Evolutionary conservation across 306 rosid species (phyloP).

Genomic region (Herpetospermum pedunculosum): DNA sequence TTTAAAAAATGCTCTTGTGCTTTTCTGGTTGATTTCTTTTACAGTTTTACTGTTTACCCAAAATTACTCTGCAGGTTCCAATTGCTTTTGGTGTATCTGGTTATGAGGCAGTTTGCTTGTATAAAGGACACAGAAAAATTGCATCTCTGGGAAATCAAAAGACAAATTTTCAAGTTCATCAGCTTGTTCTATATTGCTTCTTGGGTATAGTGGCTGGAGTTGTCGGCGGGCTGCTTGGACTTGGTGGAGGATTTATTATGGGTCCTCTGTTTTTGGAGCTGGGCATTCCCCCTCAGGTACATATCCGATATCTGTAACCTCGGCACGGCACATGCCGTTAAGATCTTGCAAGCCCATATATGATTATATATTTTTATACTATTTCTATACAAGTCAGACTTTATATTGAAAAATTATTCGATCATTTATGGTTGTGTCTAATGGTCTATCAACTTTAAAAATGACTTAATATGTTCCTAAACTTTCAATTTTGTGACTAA

Average conservation of each 20-base stretch:
- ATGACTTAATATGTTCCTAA: no score
- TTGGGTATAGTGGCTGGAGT: conserved; percentile 68
- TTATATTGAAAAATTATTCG: no score
- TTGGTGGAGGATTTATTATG: conserved; percentile 94
- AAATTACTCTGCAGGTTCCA: conserved; percentile 48
- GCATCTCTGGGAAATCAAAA: conserved; percentile 51
- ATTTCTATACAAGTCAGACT: no score
- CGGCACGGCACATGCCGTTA: background rate
- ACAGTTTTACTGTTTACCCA: background rate
- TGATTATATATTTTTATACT: no score
- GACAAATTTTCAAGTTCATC: conserved; percentile 31
- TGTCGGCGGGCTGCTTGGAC: conserved; percentile 87
- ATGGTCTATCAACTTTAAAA: no score
- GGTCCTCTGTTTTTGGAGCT: conserved; percentile 92
- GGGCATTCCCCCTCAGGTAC: conserved; percentile 92
- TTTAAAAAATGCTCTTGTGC: background rate
- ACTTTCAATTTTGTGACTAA: no score
- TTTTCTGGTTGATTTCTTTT: background rate
- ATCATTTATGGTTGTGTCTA: no score
- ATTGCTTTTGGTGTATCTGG: conserved; percentile 55
- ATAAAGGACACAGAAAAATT: conserved; percentile 53
- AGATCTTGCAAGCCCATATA: background rate
- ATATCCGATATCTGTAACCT: background rate
- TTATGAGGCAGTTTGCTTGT: conserved; percentile 73
- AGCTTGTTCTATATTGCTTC: conserved; percentile 46